Evolutionary conservation across 1,139 yeast genomes (phyloP), one percentile per base, ranked within the genome.

Genomic region (Diutina neorugosa): DNA sequence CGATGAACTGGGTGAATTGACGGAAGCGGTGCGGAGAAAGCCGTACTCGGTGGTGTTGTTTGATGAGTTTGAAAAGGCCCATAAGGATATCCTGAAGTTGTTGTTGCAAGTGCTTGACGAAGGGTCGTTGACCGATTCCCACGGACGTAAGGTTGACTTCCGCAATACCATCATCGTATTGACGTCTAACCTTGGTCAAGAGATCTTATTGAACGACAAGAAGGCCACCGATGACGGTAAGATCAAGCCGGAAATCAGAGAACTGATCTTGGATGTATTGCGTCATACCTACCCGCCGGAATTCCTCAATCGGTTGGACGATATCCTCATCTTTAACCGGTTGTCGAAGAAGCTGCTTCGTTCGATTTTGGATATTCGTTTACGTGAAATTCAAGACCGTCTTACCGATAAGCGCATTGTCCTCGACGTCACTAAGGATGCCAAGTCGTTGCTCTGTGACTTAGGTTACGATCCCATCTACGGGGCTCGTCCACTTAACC

Each of bases 151-250:
- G 61, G 88, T 93, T 54, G 97, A 93, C 67, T 93, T 93, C 80
- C 81, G 90, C 60, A 93, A 93, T 66, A 87, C 98, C 1, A 86
- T 93, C 55, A 88, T 93, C 61, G 95, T 93, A n/a, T 87, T 93
- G 95, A 93, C 98, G 0, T 88, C 96, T 3, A 93, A 93, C 65
- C 87, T 93, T 62, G 98, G 98, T 7, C 98, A 93, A 66, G 96
- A 91, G 58, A 79, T 86, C 52, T 74, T 93, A 57, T 70, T 90
- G 53, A 73, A 82, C 14, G 96, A 87, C 60, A 68, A 65, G 49
- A 67, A 69, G 27, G 59, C 73, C 12, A 55, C 61, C 27, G 77
- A 72, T 6, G 75, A 71, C 57, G 78, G 80, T 2, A 78, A 80
- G 52, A 69, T 81, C 25, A 65, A 67, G 44, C 70, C 72, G 34